Base-by-base conservation (phyloP, 768 basidiomycete species). In the Suillus tomentosus region DNA sequence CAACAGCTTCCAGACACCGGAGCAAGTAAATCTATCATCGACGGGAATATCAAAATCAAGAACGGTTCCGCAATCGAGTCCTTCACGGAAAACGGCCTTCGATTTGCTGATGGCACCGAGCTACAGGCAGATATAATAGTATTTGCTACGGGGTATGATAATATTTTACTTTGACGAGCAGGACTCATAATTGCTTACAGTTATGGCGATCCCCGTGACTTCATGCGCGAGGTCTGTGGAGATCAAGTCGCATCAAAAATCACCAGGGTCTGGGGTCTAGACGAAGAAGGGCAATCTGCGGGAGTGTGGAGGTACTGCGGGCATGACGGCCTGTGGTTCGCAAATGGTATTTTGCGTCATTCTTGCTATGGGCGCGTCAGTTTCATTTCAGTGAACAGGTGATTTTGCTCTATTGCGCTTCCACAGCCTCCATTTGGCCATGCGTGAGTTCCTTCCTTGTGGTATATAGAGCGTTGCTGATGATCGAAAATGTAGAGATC, bases 251-350 rank as follows among this genome's bases (percentile, higher is more conserved):
- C 77, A 0, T 70, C 79, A 61, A 77, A 80, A 70, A 77, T 87
- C 64, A 78, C 81, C 37, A 74, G 77, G 15, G 73, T 90, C 17
- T 86, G 90, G 91, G 85, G 88, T 19, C 63, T 89, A 55, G 81
- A 87, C 66, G 75, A 80, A 24, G 87, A 92, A 75, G 87, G 88
- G 0, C 88, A 91, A 70, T 69, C 86, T 31, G 74, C 79, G 2
- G 80, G 83, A 2, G 68, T 70, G n/a, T 77, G 74, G 73, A 71
- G 71, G 60, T 64, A 74, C 34, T 74, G 66, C 47, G 76, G 77
- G 19, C 71, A 78, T 48, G 74, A 81, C 1, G 81, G 81, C 27
- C 57, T 74, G 36, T 74, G 74, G 73, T 74, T 76, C 19, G 68
- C 67, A 34, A 13, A 73, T 27, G 74, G 73, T 76, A 39, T 58